These are phyloP conservation scores for Sporobolomyces pararoseus DNA, from an alignment of 768 basidiomycete species.

Conservation along the genomic window DNA sequence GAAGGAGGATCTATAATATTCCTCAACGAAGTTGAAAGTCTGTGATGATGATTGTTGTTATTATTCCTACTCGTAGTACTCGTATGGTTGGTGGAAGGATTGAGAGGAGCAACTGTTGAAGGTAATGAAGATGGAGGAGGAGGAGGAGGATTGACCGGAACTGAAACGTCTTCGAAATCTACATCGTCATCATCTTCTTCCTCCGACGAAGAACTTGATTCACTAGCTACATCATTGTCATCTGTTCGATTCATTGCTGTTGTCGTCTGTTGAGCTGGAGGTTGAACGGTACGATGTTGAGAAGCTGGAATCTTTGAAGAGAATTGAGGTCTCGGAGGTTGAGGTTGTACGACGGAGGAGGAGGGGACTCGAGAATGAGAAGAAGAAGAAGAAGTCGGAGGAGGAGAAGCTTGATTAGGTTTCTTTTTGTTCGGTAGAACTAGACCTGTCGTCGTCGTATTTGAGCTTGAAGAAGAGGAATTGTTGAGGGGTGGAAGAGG, in stretches of 20 bases:
- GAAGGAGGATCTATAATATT: constrained; percentile 3
- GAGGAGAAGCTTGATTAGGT: too few species aligned
- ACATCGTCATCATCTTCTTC: background rate
- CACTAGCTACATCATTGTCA: background rate
- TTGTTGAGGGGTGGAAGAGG: too few species aligned
- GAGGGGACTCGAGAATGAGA: background rate
- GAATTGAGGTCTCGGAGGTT: too few species aligned
- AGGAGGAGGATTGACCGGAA: background rate
- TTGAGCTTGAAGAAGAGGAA: background rate
- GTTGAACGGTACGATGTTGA: background rate
- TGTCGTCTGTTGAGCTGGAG: background rate
- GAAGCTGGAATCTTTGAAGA: constrained; percentile 11
- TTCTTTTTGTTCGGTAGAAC: background rate
- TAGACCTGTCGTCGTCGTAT: background rate
- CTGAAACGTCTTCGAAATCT: constrained; percentile 11
- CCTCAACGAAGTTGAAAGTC: background rate
- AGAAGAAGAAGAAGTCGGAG: background rate
- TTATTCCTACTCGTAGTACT: background rate
- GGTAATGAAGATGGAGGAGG: background rate
- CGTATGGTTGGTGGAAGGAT: background rate
- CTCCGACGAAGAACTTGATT: background rate
- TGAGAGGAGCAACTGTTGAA: background rate
- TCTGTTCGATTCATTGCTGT: too few species aligned
- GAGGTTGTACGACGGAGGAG: background rate
- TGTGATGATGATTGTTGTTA: background rate